phyloP scores from a whole-genome alignment of 1,284 basidiomycete species.

The Naganishia liquefaciens region DNA sequence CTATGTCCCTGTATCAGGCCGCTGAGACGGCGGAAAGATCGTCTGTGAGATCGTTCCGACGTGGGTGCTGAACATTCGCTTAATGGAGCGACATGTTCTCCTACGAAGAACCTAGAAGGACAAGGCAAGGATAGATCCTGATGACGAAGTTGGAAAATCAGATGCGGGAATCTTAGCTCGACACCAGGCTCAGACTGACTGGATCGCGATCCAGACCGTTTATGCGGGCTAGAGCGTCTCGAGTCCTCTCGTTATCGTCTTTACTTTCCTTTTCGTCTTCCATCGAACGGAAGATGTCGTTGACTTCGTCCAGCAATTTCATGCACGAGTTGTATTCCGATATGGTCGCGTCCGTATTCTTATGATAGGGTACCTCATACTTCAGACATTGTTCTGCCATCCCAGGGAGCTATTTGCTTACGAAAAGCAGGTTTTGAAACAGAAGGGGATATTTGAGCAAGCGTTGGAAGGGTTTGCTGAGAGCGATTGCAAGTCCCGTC shows the following conservation, averaged over 20 bases:
- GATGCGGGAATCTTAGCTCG: neutral
- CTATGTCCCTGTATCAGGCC: conserved; percentile 60
- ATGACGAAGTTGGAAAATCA: too few species aligned
- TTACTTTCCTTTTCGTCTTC: conserved; percentile 96
- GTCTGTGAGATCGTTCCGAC: conserved; percentile 62
- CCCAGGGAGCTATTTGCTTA: conserved; percentile 24
- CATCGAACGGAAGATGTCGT: conserved; percentile 89
- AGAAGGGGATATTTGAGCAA: conserved; percentile 94
- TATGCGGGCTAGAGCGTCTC: conserved; percentile 92
- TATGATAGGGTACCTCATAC: neutral
- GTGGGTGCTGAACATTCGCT: conserved; percentile 58
- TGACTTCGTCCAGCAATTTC: conserved; percentile 94
- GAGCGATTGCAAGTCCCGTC: conserved; percentile 86
- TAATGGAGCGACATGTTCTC: conserved; percentile 63
- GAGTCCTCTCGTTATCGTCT: conserved; percentile 89
- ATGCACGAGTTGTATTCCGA: conserved; percentile 95
- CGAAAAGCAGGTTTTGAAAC: conserved; percentile 94
- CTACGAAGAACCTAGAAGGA: conserved; percentile 78
- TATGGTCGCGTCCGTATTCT: conserved; percentile 90
- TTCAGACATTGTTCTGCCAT: too few species aligned
- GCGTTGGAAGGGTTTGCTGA: conserved; percentile 95
- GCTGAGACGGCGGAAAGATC: conserved; percentile 78
- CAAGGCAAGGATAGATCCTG: conserved; percentile 77
- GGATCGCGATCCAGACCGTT: conserved; percentile 90
- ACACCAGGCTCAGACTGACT: conserved; percentile 52